These are phyloP conservation scores for Vishniacozyma victoriae DNA, from an alignment of 768 basidiomycete genomes.

Conservation along the genomic window DNA sequence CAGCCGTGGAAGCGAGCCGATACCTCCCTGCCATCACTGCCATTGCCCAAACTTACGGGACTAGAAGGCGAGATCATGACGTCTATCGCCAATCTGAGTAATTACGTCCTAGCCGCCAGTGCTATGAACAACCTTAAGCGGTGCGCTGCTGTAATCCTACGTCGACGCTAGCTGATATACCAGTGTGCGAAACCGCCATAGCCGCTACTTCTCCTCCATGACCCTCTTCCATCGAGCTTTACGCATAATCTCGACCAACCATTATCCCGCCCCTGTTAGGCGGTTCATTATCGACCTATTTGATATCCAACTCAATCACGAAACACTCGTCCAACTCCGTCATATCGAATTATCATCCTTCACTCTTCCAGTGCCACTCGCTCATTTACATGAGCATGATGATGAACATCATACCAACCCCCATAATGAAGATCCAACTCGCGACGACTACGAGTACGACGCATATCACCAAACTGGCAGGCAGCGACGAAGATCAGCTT, in stretches of 20 bases:
- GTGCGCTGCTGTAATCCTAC: constrained; percentile 50
- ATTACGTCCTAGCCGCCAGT: constrained; percentile 90
- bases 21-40: constrained; percentile 4
- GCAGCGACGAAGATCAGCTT: constrained; percentile 2
- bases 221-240: constrained; percentile 76
- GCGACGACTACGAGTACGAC: background rate
- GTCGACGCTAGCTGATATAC: background rate
- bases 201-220: constrained; percentile 68
- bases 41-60: constrained; percentile 48
- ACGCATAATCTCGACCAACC: constrained; percentile 78
- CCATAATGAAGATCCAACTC: background rate
- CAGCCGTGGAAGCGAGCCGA: constrained; percentile 25
- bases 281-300: constrained; percentile 91
- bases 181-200: constrained; percentile 52
- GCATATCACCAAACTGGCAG: background rate
- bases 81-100: constrained; percentile 86
- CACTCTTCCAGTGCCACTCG: background rate
- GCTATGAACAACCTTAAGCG: constrained; percentile 83
- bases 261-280: constrained; percentile 85
- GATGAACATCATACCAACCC: background rate
- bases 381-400: background rate
- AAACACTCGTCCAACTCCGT: constrained; percentile 13
- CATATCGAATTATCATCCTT: constrained; percentile 4
- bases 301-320: constrained; percentile 59
- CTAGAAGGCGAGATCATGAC: constrained; percentile 77